Evolutionary conservation across 257 asterid species (phyloP).

Genomic region (Nicotiana tabacum): DNA sequence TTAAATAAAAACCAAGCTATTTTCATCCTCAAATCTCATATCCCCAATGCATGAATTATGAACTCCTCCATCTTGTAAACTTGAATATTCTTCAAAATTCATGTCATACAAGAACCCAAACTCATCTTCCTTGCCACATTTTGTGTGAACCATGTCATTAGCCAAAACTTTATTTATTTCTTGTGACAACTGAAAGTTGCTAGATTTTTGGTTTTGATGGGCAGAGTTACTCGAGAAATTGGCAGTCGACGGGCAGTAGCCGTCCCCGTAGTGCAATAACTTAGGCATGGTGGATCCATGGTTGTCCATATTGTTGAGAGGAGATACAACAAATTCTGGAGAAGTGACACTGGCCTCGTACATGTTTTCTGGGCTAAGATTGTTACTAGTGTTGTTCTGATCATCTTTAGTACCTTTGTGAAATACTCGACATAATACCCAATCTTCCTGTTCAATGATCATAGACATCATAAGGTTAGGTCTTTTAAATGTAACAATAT

Average conservation of each 20-base stretch:
- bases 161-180: neutral
- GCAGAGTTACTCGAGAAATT: slow-evolving; percentile 13
- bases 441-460: slow-evolving; percentile 59
- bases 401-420: slow-evolving; percentile 51
- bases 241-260: slow-evolving; percentile 17
- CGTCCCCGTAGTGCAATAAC: neutral
- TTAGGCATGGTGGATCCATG: neutral
- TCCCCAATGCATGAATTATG: slow-evolving; percentile 15
- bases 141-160: slow-evolving; percentile 12
- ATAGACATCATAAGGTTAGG: neutral
- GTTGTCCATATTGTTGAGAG: slow-evolving; percentile 21
- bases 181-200: slow-evolving; percentile 22
- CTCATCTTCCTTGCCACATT: slow-evolving; percentile 27
- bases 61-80: slow-evolving; percentile 5
- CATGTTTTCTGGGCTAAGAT: slow-evolving; percentile 13
- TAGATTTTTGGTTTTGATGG: slow-evolving; percentile 19
- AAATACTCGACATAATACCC: slow-evolving; percentile 77
- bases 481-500: neutral
- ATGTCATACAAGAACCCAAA: slow-evolving; percentile 31
- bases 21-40: slow-evolving; percentile 32
- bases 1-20: slow-evolving; percentile 38
- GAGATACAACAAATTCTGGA: slow-evolving; percentile 1
- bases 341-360: slow-evolving; percentile 9
- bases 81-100: slow-evolving; percentile 26
- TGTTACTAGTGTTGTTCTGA: slow-evolving; percentile 16